Evolutionary conservation across 2,329 filamentous ascomycete genomes (phyloP).

Genomic region (Talaromyces sp.): DNA sequence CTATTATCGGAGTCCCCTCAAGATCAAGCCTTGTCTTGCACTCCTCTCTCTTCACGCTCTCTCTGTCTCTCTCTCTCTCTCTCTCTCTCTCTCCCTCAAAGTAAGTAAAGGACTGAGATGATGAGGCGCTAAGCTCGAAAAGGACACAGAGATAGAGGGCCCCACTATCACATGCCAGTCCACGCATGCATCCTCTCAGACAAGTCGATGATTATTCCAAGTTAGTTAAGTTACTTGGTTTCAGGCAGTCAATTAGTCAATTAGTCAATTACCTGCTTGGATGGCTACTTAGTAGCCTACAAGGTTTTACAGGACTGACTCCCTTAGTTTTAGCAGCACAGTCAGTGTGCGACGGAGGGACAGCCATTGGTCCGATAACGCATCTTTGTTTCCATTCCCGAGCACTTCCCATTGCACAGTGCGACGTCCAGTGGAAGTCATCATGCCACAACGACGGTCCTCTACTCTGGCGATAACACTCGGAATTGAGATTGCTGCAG

Average conservation of each 20-base stretch:
- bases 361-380: slow-evolving; percentile 3
- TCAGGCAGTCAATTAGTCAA: too few species aligned
- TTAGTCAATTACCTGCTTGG: too few species aligned
- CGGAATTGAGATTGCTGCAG: background rate
- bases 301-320: background rate
- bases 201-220: background rate
- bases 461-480: background rate
- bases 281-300: too few species aligned
- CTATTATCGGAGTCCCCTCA: too few species aligned
- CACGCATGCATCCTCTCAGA: background rate
- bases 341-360: background rate
- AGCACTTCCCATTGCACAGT: background rate
- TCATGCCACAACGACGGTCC: slow-evolving; percentile 2
- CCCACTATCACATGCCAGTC: slow-evolving; percentile 17
- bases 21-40: too few species aligned
- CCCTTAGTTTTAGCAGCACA: background rate
- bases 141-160: background rate
- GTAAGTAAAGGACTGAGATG: too few species aligned
- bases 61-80: too few species aligned
- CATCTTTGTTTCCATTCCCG: slow-evolving; percentile 1
- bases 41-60: too few species aligned
- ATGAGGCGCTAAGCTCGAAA: background rate
- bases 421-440: background rate
- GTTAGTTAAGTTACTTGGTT: too few species aligned
- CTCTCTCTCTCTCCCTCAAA: too few species aligned